phyloP scores from a whole-genome alignment of 2,329 filamentous ascomycete species.

The Apiospora saccharicola region DNA sequence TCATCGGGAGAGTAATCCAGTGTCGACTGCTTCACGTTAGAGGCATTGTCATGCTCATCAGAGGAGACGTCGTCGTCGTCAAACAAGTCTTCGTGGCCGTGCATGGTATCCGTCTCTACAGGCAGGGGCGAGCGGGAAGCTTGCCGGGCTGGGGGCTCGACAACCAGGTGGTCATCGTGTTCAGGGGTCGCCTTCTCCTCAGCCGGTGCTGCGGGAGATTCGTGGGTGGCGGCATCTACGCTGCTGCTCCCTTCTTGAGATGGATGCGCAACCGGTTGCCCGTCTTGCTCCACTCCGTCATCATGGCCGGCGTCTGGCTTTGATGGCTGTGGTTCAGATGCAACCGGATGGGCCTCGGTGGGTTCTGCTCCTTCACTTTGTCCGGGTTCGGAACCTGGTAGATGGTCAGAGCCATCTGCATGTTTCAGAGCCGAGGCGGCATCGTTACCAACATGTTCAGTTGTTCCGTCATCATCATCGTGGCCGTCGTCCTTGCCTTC shows the following conservation, averaged over 20 bases:
- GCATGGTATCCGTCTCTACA: constrained; percentile 43
- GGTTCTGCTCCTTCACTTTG: constrained; percentile 24
- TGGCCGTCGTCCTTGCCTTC: not conserved
- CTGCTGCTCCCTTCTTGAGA: constrained; percentile 23
- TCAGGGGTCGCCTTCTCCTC: not conserved
- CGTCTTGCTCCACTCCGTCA: constrained; percentile 30
- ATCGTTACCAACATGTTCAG: constrained; percentile 9
- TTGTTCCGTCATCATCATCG: not conserved
- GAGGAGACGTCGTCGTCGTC: constrained; percentile 35
- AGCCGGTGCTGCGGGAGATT: not conserved
- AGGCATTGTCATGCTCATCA: not conserved
- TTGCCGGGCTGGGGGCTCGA: constrained; percentile 21
- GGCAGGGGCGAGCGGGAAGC: constrained; percentile 26
- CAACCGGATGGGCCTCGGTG: constrained; percentile 29
- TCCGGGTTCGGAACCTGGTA: not conserved
- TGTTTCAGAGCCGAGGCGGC: not conserved
- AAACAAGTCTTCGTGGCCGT: constrained; percentile 45
- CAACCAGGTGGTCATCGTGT: not conserved
- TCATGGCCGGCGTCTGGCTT: constrained; percentile 24
- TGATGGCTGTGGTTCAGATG: constrained; percentile 30
- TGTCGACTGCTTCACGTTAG: not conserved
- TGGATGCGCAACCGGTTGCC: constrained; percentile 30
- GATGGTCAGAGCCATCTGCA: constrained; percentile 18
- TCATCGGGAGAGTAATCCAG: not conserved
- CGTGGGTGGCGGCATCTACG: not conserved